Evolutionary conservation across 1,284 basidiomycete genomes (phyloP).

Genomic region (Agaricales sp.): DNA sequence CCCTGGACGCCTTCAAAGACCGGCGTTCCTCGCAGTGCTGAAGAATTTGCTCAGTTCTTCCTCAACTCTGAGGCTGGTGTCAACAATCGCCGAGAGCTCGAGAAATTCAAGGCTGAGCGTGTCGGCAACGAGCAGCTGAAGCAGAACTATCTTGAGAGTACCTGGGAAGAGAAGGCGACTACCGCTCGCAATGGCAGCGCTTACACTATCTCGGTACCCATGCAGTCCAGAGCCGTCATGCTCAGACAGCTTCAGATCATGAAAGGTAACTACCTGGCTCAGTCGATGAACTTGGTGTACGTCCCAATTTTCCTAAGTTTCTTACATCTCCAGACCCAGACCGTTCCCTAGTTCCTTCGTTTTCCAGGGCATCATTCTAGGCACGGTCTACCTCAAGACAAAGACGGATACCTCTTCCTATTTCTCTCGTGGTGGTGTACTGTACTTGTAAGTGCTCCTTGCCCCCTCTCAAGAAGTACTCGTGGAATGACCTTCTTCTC

Average conservation of each 20-base stretch:
- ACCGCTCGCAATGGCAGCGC: constrained; percentile 14
- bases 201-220: constrained; percentile 23
- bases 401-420: constrained; percentile 27
- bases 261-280: constrained; percentile 28
- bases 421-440: constrained; percentile 34
- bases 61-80: constrained; percentile 17
- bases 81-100: constrained; percentile 24
- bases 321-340: not conserved
- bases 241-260: constrained; percentile 40
- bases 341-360: constrained; percentile 8
- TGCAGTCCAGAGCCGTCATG: constrained; percentile 46
- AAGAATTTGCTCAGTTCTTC: constrained; percentile 44
- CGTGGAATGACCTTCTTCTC: too few relatives aligned
- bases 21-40: constrained; percentile 50
- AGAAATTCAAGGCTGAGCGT: constrained; percentile 18
- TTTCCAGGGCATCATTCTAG: constrained; percentile 28
- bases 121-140: not conserved
- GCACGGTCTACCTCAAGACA: constrained; percentile 33
- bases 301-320: not conserved
- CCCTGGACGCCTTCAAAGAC: constrained; percentile 20
- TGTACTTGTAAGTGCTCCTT: constrained; percentile 9
- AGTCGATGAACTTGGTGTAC: constrained; percentile 4
- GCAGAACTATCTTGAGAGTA: constrained; percentile 24
- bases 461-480: too few relatives aligned
- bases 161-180: constrained; percentile 25